These are phyloP conservation scores for Chloropicon primus DNA, from an alignment of 139 green algal species.

Conservation along the genomic window DNA sequence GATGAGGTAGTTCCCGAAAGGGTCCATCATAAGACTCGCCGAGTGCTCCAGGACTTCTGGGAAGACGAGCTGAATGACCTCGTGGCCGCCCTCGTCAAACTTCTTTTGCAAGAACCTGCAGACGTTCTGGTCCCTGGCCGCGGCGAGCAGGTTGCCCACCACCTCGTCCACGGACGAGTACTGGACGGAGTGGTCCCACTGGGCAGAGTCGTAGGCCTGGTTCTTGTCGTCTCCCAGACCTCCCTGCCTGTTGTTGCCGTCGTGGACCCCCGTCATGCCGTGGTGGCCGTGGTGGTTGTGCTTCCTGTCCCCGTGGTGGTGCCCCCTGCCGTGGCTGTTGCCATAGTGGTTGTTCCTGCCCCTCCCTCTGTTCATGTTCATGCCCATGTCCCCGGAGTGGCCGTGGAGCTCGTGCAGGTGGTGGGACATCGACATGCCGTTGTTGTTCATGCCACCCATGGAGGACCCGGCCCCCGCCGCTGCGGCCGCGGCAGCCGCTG, in stretches of 20 bases:
- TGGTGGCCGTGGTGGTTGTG: slow-evolving; percentile 3
- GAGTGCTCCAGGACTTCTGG: slow-evolving; percentile 59
- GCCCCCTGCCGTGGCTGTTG: background rate
- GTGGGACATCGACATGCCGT: background rate
- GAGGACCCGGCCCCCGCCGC: slow-evolving; percentile 10
- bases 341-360: background rate
- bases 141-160: slow-evolving; percentile 63
- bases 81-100: slow-evolving; percentile 84
- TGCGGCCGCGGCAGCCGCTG: background rate
- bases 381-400: background rate
- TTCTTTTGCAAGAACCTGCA: slow-evolving; percentile 95
- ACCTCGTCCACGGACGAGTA: slow-evolving; percentile 61
- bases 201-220: slow-evolving; percentile 40
- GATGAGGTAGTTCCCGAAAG: slow-evolving; percentile 99
- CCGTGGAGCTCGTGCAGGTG: slow-evolving; percentile 6
- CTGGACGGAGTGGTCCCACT: slow-evolving; percentile 21
- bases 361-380: background rate
- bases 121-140: slow-evolving; percentile 93
- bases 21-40: slow-evolving; percentile 90
- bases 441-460: background rate
- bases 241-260: slow-evolving; percentile 1
- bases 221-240: slow-evolving; percentile 21
- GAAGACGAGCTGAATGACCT: slow-evolving; percentile 61
- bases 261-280: background rate
- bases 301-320: background rate